Conservation (phyloP, 768 basidiomycete species). For the Epithele typhae region DNA sequence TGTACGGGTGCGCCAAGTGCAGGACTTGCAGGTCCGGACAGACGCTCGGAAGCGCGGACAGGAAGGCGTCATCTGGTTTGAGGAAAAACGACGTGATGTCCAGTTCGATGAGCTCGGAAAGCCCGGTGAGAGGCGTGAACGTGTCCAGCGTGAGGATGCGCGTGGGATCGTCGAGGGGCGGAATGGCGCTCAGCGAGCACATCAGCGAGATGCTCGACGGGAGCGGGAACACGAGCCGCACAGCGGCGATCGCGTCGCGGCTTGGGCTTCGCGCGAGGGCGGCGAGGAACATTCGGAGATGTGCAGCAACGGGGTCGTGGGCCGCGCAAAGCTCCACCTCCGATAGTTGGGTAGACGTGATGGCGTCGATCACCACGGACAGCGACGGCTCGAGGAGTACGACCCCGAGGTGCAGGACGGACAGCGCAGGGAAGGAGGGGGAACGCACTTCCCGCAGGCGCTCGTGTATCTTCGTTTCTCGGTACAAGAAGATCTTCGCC, state of each 20-base stretch:
- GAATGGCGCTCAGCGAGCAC: slow-evolving; percentile 8
- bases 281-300: slow-evolving; percentile 1
- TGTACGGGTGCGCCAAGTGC: slow-evolving; percentile 12
- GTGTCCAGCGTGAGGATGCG: not conserved
- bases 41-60: slow-evolving; percentile 10
- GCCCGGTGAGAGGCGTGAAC: slow-evolving; percentile 5
- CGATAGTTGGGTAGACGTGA: slow-evolving; percentile 4
- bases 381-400: slow-evolving; percentile 4
- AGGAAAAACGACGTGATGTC: slow-evolving; percentile 14
- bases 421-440: slow-evolving; percentile 3
- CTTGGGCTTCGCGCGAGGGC: slow-evolving; percentile 1
- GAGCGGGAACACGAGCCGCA: slow-evolving; percentile 8
- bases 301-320: slow-evolving; percentile 5
- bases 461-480: slow-evolving; percentile 3
- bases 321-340: slow-evolving; percentile 8
- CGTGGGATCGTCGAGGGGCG: slow-evolving; percentile 7
- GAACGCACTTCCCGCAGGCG: not conserved
- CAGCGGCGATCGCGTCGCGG: slow-evolving; percentile 1
- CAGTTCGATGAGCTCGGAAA: slow-evolving; percentile 10
- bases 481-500: slow-evolving; percentile 10
- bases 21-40: slow-evolving; percentile 13
- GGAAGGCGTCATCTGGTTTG: slow-evolving; percentile 8
- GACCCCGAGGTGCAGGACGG: slow-evolving; percentile 6
- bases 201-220: slow-evolving; percentile 13
- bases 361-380: slow-evolving; percentile 3